Conservation (phyloP, 768 basidiomycete species). For the Agaricus subrufescens region DNA sequence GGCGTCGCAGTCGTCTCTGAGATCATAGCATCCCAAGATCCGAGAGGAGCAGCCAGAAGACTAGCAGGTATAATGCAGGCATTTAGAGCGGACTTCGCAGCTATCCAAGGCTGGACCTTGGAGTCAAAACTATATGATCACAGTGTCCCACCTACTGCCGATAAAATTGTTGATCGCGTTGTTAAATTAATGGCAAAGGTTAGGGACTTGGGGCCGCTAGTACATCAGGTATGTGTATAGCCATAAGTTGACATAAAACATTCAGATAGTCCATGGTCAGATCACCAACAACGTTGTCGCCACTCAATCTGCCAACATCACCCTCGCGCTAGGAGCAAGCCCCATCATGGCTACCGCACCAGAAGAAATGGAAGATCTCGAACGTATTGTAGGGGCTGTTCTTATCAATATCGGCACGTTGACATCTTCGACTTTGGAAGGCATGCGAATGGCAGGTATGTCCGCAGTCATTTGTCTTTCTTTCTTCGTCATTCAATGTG, state of each 20-base stretch:
- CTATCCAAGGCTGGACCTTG: background rate
- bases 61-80: slow-evolving; percentile 38
- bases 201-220: slow-evolving; percentile 54
- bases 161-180: slow-evolving; percentile 39
- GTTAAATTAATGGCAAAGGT: slow-evolving; percentile 46
- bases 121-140: background rate
- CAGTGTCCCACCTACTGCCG: slow-evolving; percentile 18
- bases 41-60: slow-evolving; percentile 42
- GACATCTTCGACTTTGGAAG: slow-evolving; percentile 47
- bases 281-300: slow-evolving; percentile 89
- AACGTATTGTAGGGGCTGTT: slow-evolving; percentile 58
- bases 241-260: background rate
- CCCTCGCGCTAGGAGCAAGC: slow-evolving; percentile 81
- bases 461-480: background rate
- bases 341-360: slow-evolving; percentile 92
- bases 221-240: slow-evolving; percentile 61
- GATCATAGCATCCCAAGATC: slow-evolving; percentile 64
- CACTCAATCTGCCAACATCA: slow-evolving; percentile 87
- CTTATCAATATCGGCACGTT: slow-evolving; percentile 89
- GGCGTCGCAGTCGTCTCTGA: slow-evolving; percentile 90
- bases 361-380: slow-evolving; percentile 78
- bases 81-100: slow-evolving; percentile 28
- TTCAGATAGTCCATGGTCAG: slow-evolving; percentile 29
- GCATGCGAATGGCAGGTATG: slow-evolving; percentile 72
- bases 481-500: background rate